Percentiles rank a stretch among this genome's conserved stretches.
Evolutionary conservation across 352 stramenopile genomes (phyloP).

Genomic region (Phytophthora foliorum): DNA sequence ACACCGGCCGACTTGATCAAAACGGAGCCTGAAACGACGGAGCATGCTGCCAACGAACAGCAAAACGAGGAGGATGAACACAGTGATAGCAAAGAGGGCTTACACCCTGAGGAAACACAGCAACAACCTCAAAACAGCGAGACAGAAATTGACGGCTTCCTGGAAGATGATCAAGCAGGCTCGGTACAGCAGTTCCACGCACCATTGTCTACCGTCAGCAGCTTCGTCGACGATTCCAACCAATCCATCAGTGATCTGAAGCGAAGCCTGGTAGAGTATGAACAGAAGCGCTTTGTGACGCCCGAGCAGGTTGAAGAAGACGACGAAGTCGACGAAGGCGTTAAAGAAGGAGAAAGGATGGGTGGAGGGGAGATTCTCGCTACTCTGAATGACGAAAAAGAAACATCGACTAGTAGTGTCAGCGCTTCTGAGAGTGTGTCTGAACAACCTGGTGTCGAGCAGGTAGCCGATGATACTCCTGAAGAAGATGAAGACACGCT

Average conservation of each 20-base stretch:
- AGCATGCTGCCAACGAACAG: conserved; percentile 10
- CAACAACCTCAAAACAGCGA: conserved; percentile 5
- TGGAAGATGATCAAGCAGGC: conserved; percentile 8
- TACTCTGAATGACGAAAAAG: conserved; percentile 27
- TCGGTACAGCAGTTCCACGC: conserved; percentile 27
- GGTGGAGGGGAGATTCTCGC: conserved; percentile 28
- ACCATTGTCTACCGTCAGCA: neutral
- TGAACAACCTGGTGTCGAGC: neutral
- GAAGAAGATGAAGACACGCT: conserved; percentile 50
- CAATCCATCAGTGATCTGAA: conserved; percentile 4
- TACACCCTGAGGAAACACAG: neutral
- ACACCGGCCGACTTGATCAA: conserved; percentile 45
- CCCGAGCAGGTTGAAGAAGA: conserved; percentile 14
- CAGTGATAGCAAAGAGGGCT: conserved; percentile 16
- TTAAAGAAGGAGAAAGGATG: conserved; percentile 11
- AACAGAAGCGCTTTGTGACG: conserved; percentile 10
- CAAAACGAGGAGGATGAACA: conserved; percentile 27
- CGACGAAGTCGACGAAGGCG: conserved; percentile 9
- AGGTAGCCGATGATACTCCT: neutral
- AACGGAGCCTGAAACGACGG: conserved; percentile 26
- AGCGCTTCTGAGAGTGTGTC: conserved; percentile 4
- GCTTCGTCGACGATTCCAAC: neutral
- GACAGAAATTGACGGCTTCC: neutral
- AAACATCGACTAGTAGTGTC: neutral
- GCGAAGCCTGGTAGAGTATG: conserved; percentile 1